These are phyloP conservation scores for Phoenix roebelenii DNA, from an alignment of 176 grass and related monocot species.

Conservation along the genomic window DNA sequence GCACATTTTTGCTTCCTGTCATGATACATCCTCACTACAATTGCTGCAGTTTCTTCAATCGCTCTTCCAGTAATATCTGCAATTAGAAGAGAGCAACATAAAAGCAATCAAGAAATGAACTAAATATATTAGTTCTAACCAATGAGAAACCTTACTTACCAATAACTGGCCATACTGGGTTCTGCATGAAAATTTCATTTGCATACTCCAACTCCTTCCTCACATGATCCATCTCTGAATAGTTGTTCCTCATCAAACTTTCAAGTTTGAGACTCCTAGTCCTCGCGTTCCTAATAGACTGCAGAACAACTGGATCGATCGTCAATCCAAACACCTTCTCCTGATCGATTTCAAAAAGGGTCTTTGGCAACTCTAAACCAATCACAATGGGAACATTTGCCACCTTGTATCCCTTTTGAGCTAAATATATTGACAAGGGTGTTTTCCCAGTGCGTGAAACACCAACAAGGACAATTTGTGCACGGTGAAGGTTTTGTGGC, in stretches of 20 bases:
- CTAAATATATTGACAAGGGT: conserved; percentile 83
- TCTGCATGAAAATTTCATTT: conserved; percentile 47
- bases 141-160: conserved; percentile 29
- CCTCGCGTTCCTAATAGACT: conserved; percentile 80
- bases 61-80: conserved; percentile 90
- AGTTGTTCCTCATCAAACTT: conserved; percentile 49
- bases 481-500: conserved; percentile 59
- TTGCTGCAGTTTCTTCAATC: conserved; percentile 91
- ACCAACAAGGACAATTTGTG: conserved; percentile 77
- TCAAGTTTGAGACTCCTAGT: conserved; percentile 68
- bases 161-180: conserved; percentile 86
- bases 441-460: conserved; percentile 98
- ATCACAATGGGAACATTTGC: conserved; percentile 90
- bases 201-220: conserved; percentile 58
- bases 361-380: conserved; percentile 63
- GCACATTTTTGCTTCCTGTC: conserved; percentile 74
- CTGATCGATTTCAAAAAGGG: conserved; percentile 62
- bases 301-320: conserved; percentile 65
- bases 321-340: conserved; percentile 82
- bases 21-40: conserved; percentile 73
- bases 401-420: conserved; percentile 95
- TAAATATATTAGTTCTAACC: neutral
- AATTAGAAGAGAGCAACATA: conserved; percentile 16
- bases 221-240: conserved; percentile 92
- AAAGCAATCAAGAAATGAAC: conserved; percentile 14